Conservation (phyloP, 1,284 basidiomycete genomes). For the Mycosarcoma maydis region DNA sequence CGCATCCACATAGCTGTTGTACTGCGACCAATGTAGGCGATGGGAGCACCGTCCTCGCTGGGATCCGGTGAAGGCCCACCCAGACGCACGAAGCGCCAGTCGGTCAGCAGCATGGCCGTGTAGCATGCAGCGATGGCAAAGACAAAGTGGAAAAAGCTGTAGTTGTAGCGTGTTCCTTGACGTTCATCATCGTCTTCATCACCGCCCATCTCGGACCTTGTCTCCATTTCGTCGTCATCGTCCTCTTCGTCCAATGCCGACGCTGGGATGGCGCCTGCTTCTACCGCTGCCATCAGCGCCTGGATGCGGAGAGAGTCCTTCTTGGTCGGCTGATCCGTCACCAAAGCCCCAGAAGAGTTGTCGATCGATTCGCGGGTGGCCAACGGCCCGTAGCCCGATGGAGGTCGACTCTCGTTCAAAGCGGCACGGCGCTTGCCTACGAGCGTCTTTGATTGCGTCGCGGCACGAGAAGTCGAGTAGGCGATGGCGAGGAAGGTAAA, state of each 20-base stretch:
- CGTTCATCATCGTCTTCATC: slow-evolving; percentile 91
- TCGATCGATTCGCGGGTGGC: slow-evolving; percentile 49
- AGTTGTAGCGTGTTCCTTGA: slow-evolving; percentile 96
- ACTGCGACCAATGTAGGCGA: slow-evolving; percentile 93
- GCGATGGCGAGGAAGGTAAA: slow-evolving; percentile 99
- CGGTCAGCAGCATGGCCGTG: slow-evolving; percentile 96
- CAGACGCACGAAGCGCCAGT: slow-evolving; percentile 74
- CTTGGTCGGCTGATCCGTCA: slow-evolving; percentile 81
- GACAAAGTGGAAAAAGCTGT: slow-evolving; percentile 98
- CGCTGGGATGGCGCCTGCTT: slow-evolving; percentile 92
- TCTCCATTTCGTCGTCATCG: slow-evolving; percentile 77
- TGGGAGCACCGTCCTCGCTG: slow-evolving; percentile 72
- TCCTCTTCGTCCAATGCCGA: slow-evolving; percentile 84
- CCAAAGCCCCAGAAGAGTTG: slow-evolving; percentile 71
- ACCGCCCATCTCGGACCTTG: slow-evolving; percentile 72
- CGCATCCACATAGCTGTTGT: slow-evolving; percentile 99
- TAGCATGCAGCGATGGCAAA: slow-evolving; percentile 98
- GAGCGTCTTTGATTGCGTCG: slow-evolving; percentile 90
- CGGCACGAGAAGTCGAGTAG: slow-evolving; percentile 93
- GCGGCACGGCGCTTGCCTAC: slow-evolving; percentile 77
- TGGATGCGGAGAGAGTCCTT: slow-evolving; percentile 92
- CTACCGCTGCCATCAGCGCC: slow-evolving; percentile 91
- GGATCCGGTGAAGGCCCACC: slow-evolving; percentile 49
- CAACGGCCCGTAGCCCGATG: slow-evolving; percentile 59
- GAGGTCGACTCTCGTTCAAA: slow-evolving; percentile 67